Percentiles rank a stretch among this genome's conserved stretches.
Conservation (phyloP, 2,329 filamentous ascomycete species). For the Colletotrichum trifolii region DNA sequence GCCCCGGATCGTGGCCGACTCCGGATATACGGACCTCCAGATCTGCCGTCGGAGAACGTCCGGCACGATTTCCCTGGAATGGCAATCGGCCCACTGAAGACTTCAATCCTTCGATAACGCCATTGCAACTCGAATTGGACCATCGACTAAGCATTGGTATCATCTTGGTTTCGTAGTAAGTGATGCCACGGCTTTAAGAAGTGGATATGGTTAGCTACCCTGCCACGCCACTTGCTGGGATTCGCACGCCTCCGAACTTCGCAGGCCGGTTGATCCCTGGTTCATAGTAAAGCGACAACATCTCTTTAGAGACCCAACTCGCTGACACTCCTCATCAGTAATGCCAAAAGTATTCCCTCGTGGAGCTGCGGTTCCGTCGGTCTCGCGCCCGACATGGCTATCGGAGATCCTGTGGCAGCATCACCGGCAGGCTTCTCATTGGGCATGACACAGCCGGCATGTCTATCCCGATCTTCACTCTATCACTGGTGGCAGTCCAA, state of each 20-base stretch:
- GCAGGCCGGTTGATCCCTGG: too few relatives aligned
- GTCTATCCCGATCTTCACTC: neutral
- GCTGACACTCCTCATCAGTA: too few relatives aligned
- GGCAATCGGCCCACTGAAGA: slow-evolving; percentile 10
- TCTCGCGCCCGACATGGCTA: too few relatives aligned
- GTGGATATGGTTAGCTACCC: neutral
- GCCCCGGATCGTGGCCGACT: neutral
- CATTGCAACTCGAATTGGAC: slow-evolving; percentile 11
- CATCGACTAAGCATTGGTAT: neutral
- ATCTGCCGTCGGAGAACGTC: slow-evolving; percentile 3
- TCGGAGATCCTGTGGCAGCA: too few relatives aligned
- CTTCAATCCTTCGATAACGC: slow-evolving; percentile 22
- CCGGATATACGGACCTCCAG: neutral
- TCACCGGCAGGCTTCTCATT: too few relatives aligned
- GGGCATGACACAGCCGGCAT: too few relatives aligned
- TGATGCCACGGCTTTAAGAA: neutral
- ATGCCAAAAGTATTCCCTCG: too few relatives aligned
- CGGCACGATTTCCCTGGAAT: neutral
- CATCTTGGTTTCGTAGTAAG: too few relatives aligned
- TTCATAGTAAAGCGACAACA: too few relatives aligned
- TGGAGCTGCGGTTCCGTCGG: too few relatives aligned
- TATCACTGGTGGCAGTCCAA: neutral
- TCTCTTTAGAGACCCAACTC: too few relatives aligned
- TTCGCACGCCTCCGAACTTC: too few relatives aligned
- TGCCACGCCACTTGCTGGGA: neutral